Conservation (phyloP, 306 rosid species). For the Canavalia ensiformis region DNA sequence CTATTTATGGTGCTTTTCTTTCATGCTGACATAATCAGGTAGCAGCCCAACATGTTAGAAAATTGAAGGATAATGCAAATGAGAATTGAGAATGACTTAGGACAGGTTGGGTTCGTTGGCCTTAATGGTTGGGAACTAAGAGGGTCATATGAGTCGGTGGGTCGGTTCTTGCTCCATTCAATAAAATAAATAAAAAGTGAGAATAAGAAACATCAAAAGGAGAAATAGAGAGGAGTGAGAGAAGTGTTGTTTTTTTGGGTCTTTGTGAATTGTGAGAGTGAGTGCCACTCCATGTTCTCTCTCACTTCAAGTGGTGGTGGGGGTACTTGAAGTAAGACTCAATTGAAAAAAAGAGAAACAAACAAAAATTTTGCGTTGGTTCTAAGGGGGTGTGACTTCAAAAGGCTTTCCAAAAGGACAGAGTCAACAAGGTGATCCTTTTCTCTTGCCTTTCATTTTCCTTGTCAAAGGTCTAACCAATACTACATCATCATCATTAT, state of each 20-base stretch:
- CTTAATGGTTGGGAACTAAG: constrained; percentile 51
- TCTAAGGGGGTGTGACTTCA: constrained; percentile 53
- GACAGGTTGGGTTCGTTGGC: constrained; percentile 57
- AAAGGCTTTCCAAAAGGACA: constrained; percentile 45
- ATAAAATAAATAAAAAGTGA: constrained; percentile 9
- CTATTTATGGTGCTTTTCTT: constrained; percentile 51
- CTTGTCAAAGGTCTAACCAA: constrained; percentile 50
- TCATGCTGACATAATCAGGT: constrained; percentile 53
- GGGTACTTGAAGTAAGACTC: constrained; percentile 46
- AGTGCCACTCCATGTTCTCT: constrained; percentile 59
- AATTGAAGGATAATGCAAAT: constrained; percentile 44
- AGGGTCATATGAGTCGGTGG: constrained; percentile 67
- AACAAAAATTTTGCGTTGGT: constrained; percentile 36
- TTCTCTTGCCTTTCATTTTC: constrained; percentile 48
- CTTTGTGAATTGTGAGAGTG: constrained; percentile 52
- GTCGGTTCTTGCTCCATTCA: constrained; percentile 63
- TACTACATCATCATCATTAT: constrained; percentile 55
- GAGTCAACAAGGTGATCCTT: constrained; percentile 64
- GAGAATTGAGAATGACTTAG: not conserved
- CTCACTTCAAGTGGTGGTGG: constrained; percentile 56
- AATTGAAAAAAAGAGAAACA: constrained; percentile 38
- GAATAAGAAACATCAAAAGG: constrained; percentile 2
- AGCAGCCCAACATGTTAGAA: constrained; percentile 39
- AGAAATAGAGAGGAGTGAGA: constrained; percentile 9
- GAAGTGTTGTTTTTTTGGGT: not conserved